Evolutionary conservation across 139 green algal species (phyloP).

Genomic region (Chlorella vulgaris): DNA sequence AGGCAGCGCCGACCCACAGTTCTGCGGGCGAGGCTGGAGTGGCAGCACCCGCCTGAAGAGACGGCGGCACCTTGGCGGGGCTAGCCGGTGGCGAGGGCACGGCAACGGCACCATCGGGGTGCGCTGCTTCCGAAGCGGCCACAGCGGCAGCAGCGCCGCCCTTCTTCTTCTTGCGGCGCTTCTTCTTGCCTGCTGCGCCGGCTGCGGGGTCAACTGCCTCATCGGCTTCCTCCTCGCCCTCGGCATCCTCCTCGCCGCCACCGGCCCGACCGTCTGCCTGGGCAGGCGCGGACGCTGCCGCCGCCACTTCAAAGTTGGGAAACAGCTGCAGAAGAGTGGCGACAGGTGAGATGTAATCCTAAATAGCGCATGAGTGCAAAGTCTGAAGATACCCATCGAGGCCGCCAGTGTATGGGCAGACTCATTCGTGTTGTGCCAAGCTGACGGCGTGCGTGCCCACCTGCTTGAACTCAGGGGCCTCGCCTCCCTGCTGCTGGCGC

Average conservation of each 20-base stretch:
- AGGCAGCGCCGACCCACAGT: background rate
- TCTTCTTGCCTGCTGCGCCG: no score
- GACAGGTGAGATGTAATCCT: background rate
- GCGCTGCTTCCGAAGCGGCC: no score
- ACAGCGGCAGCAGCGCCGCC: no score
- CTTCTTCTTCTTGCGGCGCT: no score
- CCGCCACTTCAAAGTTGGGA: background rate
- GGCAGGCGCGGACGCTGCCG: background rate
- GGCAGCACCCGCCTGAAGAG: background rate
- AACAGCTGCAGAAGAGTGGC: background rate
- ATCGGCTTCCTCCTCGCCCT: background rate
- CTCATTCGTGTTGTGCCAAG: no score
- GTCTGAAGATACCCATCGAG: no score
- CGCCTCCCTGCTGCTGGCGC: slow-evolving; percentile 23
- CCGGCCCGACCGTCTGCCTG: background rate
- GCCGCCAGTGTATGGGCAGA: no score
- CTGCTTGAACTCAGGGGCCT: slow-evolving; percentile 29
- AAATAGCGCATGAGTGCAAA: no score
- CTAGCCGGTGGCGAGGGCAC: no score
- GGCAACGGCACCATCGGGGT: no score
- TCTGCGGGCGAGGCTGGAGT: background rate
- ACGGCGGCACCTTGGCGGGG: background rate
- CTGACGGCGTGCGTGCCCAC: background rate
- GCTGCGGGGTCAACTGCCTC: background rate
- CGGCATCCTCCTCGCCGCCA: background rate